Percentiles rank a stretch among this genome's conserved stretches.
phyloP scores from a whole-genome alignment of 208 protist species.

The Leishmania mexicana region DNA sequence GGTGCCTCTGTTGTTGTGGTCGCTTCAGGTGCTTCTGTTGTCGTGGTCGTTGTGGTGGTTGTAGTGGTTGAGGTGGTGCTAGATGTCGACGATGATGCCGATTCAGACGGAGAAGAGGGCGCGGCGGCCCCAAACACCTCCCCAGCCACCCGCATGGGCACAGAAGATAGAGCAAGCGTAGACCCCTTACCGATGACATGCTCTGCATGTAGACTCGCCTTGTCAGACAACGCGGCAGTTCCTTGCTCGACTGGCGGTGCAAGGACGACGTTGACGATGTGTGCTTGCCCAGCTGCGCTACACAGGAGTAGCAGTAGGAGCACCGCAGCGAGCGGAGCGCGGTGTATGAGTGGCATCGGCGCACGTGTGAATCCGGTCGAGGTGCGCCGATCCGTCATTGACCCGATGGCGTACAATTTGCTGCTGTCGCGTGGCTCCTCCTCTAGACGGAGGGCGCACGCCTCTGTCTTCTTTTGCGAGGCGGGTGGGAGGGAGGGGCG shows the following conservation, averaged over 20 bases:
- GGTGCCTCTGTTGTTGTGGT: background rate
- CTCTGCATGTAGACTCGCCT: background rate
- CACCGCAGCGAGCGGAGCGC: background rate
- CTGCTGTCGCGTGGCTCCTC: too few relatives aligned
- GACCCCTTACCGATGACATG: background rate
- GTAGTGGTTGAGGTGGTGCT: background rate
- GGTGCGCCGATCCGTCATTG: background rate
- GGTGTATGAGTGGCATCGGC: background rate
- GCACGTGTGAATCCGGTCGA: background rate
- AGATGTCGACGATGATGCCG: background rate
- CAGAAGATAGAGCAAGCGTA: background rate
- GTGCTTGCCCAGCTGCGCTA: background rate
- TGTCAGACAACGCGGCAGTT: too few relatives aligned
- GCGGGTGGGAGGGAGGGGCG: background rate
- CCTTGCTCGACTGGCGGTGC: background rate
- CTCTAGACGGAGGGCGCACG: background rate
- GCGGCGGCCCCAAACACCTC: background rate
- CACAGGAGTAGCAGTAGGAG: background rate
- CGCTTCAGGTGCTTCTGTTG: background rate
- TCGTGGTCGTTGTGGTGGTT: background rate
- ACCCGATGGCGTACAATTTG: background rate
- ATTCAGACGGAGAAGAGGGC: background rate
- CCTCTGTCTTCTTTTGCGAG: background rate
- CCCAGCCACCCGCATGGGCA: background rate
- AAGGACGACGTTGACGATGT: background rate